These are phyloP conservation scores for Santalum album DNA, from an alignment of 164 flowering plant genomes.

Conservation along the genomic window DNA sequence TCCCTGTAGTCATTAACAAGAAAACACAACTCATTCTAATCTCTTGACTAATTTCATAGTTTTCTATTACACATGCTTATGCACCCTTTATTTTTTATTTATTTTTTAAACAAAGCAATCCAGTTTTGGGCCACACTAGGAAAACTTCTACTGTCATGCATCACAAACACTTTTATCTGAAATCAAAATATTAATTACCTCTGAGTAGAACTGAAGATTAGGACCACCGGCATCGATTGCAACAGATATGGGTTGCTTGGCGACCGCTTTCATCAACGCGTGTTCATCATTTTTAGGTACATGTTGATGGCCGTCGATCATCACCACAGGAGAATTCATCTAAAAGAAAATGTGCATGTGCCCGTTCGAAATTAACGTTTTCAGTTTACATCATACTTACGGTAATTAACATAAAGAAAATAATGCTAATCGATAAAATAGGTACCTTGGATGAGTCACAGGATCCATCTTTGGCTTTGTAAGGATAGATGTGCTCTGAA, in stretches of 20 bases:
- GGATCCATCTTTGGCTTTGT: constrained; percentile 30
- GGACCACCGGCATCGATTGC: constrained; percentile 33
- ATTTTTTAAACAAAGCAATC: too few relatives aligned
- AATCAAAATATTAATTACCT: constrained; percentile 7
- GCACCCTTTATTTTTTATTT: too few relatives aligned
- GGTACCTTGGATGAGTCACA: constrained; percentile 34
- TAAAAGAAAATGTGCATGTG: constrained; percentile 10
- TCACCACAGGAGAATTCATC: constrained; percentile 22
- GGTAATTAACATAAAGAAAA: too few relatives aligned
- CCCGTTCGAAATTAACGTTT: too few relatives aligned
- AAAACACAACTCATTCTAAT: too few relatives aligned
- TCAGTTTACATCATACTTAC: too few relatives aligned
- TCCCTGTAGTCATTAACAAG: constrained; percentile 38
- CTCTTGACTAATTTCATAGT: too few relatives aligned
- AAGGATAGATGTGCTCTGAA: constrained; percentile 42
- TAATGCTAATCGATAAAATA: too few relatives aligned
- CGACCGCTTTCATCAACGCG: constrained; percentile 32
- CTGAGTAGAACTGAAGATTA: constrained; percentile 34
- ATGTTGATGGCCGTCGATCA: constrained; percentile 30
- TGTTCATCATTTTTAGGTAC: constrained; percentile 31
- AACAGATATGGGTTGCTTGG: constrained; percentile 37
- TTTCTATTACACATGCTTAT: too few relatives aligned
- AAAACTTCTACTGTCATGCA: too few relatives aligned
- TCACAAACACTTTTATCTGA: too few relatives aligned
- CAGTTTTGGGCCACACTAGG: too few relatives aligned